Base-by-base conservation (phyloP, 1,284 basidiomycete species). In the Sparassis latifolia region DNA sequence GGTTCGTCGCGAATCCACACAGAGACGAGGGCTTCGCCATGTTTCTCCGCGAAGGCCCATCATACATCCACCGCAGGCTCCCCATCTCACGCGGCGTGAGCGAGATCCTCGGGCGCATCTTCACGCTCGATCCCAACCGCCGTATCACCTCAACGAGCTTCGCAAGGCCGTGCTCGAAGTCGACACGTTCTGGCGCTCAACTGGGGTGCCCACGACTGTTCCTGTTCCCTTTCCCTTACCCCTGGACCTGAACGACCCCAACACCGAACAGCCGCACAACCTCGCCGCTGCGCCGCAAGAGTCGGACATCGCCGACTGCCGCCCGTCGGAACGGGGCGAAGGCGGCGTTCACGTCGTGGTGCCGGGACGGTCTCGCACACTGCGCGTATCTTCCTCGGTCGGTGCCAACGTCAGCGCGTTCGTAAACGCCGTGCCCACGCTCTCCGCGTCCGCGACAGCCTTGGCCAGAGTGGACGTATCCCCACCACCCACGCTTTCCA, bases 11-110 rank as follows among this genome's bases (percentile, higher is more conserved):
- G 1, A 74, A 33, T 38, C 44, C 56, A 10, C 46, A 47, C 31
- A 65, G 68, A 37, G 83, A 86, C 67, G 72, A 77, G 50, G 81
- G 80, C 2, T 86, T 81, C 70, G 63, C 68, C 35, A 66, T 70
- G n/a, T 82, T 72, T 67, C 66, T 76, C 39, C 66, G 69, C 50
- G 45, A 58, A 30, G 70, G 78, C 60, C 68, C 71, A 3, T 61
- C 70, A 42, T 77, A 76, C 59, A 68, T 82, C 1, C 67, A 65
- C 30, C 63, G 69, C 41, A 76, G 77, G 60, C 69, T 82, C 5
- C 75, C 77, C 47, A 73, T 83, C 60, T 74, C 72, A 10, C 51
- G 58, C 31, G 62, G 64, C 45, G 68, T 67, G 32, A 68, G 69
- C 54, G 57, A 63, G 5, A 63, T 75, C 45, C 63, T 76, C 49